Base-by-base conservation (phyloP, 2,329 filamentous ascomycete genomes). In the Nannizziopsis arthrosporioides region DNA sequence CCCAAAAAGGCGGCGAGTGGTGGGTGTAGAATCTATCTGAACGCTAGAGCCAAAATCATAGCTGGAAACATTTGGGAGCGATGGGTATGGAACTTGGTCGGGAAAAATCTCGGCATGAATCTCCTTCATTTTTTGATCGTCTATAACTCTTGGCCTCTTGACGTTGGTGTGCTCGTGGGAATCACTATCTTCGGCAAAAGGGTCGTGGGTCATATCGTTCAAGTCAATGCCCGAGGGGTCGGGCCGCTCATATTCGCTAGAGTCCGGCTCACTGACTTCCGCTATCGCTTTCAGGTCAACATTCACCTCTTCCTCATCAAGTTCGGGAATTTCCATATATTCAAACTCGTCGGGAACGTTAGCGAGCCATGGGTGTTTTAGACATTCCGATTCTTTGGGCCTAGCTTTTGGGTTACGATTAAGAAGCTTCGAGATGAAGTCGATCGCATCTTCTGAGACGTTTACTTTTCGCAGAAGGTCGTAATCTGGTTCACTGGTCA, bases 401-500 rank as follows among this genome's bases (percentile, higher is more conserved):
- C 90, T 80, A n/a, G 76, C 67, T 48, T 83, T 76, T 1, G 90
- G 87, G 43, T 88, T 80, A n/a, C 79, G 78, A 55, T 87, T 80
- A 3, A 96, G 77, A 77, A 95, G 92, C n/a, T 73, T 71, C 12
- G 71, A 68, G 30, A 96, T 69, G 56, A 94, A 85, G 54, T 88
- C 76, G 42, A 93, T 78, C 27, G 44, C 53, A 18, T 49, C 45
- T 35, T 76, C 68, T 0, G 87, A 87, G 6, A 92, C 71, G 0
- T 71, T 69, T 8, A 65, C 67, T 5, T 68, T 61, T 8, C 75
- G 66, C 18, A 96, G 70, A 1, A 85, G 80, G 11, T 68, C 64
- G 10, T 78, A 75, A 57, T 94, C 78, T 5, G 92, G 69, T 0
- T 78, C 72, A 2, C 75, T 81, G 4, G 80, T 85, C 84, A 95